phyloP scores from a whole-genome alignment of 202 grass and related monocot species.

The Brachypodium distachyon region DNA sequence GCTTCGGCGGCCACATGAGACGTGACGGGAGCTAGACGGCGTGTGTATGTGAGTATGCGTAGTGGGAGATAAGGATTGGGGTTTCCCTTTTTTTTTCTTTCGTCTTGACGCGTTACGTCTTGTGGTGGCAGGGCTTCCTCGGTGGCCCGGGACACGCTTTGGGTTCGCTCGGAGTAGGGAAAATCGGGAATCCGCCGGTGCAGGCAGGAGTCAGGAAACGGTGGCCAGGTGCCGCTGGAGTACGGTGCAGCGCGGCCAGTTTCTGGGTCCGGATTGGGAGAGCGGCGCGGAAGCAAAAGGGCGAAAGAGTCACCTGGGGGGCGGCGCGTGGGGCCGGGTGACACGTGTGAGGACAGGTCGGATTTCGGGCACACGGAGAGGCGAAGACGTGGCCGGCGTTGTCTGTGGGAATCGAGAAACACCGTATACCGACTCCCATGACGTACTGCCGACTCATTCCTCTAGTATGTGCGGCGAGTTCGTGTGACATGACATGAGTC shows the following conservation, averaged over 20 bases:
- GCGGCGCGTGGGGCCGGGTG: neutral
- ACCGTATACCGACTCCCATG: neutral
- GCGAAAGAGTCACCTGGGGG: neutral
- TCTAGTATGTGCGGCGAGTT: neutral
- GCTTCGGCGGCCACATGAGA: neutral
- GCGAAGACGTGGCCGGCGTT: neutral
- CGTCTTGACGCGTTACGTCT: neutral
- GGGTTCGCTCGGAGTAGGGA: too few relatives aligned
- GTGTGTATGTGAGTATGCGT: neutral
- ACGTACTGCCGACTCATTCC: neutral
- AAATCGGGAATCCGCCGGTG: neutral
- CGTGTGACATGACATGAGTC: neutral
- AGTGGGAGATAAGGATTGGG: constrained; percentile 28
- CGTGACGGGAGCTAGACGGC: neutral
- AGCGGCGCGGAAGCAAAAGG: neutral
- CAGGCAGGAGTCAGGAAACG: too few relatives aligned
- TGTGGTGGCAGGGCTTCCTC: neutral
- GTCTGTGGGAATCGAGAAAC: neutral
- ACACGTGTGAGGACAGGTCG: constrained; percentile 27
- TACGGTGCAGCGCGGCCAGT: neutral
- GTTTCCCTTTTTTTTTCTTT: too few relatives aligned
- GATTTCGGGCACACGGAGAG: constrained; percentile 7
- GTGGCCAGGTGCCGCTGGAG: too few relatives aligned
- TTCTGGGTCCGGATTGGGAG: neutral
- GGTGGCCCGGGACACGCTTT: neutral